Conservation (phyloP, 1,139 yeast species). For the Hemisphaericaspora xylofermentans region DNA sequence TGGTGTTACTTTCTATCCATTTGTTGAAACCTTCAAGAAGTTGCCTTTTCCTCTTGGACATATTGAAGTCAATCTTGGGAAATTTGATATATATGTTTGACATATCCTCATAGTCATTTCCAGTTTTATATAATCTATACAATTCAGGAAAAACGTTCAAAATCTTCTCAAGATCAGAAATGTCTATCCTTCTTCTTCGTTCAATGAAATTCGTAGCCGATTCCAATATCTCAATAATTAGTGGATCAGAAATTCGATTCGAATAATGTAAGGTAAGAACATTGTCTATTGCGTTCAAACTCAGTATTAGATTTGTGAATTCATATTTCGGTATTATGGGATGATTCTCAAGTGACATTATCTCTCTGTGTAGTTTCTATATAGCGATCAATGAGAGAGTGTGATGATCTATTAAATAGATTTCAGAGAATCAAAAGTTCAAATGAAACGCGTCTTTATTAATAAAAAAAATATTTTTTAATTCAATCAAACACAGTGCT, state of each 20-base stretch:
- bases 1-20: conserved; percentile 48
- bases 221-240: conserved; percentile 19
- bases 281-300: conserved; percentile 25
- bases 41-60: conserved; percentile 43
- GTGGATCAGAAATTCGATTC: conserved; percentile 26
- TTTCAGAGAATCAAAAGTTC: no score
- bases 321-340: conserved; percentile 11
- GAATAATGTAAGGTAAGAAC: conserved; percentile 26
- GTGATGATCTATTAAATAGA: no score
- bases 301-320: conserved; percentile 8
- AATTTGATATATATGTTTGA: conserved; percentile 10
- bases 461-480: no score
- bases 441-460: no score
- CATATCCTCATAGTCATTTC: conserved; percentile 5
- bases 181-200: conserved; percentile 17
- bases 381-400: no score
- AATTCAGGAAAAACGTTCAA: conserved; percentile 16
- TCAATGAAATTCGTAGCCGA: conserved; percentile 21
- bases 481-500: no score
- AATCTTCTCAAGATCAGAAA: conserved; percentile 18
- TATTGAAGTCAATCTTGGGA: conserved; percentile 6
- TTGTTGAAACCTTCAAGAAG: conserved; percentile 59
- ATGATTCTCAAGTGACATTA: conserved; percentile 7
- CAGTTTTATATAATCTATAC: conserved; percentile 17
- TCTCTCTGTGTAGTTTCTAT: no score